Conservation (phyloP, 2,329 filamentous ascomycete species). For the Pseudophaeomoniella oleicola region DNA sequence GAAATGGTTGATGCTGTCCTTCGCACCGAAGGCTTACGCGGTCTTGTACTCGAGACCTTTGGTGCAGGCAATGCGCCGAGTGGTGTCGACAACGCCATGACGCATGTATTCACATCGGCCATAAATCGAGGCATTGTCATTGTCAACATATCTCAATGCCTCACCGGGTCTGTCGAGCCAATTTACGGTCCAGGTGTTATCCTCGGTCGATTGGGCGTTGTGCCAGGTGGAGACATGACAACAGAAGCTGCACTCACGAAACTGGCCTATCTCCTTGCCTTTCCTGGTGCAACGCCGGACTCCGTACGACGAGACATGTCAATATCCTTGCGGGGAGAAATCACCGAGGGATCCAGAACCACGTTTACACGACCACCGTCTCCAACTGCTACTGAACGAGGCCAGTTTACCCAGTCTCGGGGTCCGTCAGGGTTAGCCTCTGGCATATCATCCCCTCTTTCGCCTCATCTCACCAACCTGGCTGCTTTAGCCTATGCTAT, state of each 20-base stretch:
- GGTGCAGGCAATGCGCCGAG: slow-evolving; percentile 85
- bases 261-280: slow-evolving; percentile 67
- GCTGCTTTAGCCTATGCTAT: slow-evolving; percentile 70
- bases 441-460: slow-evolving; percentile 25
- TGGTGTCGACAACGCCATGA: slow-evolving; percentile 64
- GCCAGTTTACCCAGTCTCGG: background rate
- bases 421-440: slow-evolving; percentile 21
- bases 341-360: slow-evolving; percentile 60
- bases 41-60: slow-evolving; percentile 80
- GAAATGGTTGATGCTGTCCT: slow-evolving; percentile 83
- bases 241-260: slow-evolving; percentile 86
- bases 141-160: slow-evolving; percentile 81
- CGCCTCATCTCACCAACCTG: slow-evolving; percentile 49
- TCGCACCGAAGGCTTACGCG: slow-evolving; percentile 58
- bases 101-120: slow-evolving; percentile 60
- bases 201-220: slow-evolving; percentile 69
- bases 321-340: slow-evolving; percentile 63
- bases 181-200: slow-evolving; percentile 67
- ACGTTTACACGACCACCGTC: slow-evolving; percentile 56
- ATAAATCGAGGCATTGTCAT: slow-evolving; percentile 71
- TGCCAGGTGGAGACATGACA: slow-evolving; percentile 55
- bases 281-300: slow-evolving; percentile 45
- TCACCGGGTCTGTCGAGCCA: slow-evolving; percentile 58
- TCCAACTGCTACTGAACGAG: slow-evolving; percentile 1
- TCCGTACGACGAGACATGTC: slow-evolving; percentile 61